phyloP scores from a whole-genome alignment of 2,329 filamentous ascomycete species.

The Blastomyces emzantsi region DNA sequence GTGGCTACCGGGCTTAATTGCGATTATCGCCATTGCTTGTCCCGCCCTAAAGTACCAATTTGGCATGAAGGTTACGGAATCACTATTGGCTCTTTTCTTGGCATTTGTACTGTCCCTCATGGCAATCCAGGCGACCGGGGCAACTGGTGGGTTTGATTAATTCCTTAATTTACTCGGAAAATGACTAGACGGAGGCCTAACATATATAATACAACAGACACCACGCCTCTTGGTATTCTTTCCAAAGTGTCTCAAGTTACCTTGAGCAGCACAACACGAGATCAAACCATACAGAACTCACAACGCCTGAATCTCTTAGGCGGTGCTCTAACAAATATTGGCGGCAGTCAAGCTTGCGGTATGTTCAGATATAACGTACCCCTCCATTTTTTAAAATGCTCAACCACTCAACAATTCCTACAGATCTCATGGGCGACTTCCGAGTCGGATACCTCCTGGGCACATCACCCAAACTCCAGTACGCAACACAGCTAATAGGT shows the following conservation, averaged over 20 bases:
- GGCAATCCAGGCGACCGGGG: constrained; percentile 17
- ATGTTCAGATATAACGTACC: neutral
- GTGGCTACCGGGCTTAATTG: constrained; percentile 12
- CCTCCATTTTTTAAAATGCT: constrained; percentile 26
- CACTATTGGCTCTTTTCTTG: constrained; percentile 9
- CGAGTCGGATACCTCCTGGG: constrained; percentile 58
- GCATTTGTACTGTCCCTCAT: constrained; percentile 13
- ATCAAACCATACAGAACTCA: constrained; percentile 43
- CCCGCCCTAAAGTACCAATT: constrained; percentile 9
- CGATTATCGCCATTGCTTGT: constrained; percentile 10
- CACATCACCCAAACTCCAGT: constrained; percentile 57
- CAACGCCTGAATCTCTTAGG: constrained; percentile 59
- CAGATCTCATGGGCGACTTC: constrained; percentile 53
- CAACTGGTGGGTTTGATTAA: constrained; percentile 12
- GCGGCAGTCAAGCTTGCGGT: constrained; percentile 13
- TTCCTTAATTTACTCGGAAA: neutral
- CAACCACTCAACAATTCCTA: constrained; percentile 34
- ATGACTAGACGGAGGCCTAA: neutral
- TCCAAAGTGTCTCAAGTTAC: constrained; percentile 62
- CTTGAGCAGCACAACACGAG: constrained; percentile 51
- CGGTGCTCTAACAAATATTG: constrained; percentile 29
- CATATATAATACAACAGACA: constrained; percentile 34
- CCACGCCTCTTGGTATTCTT: constrained; percentile 56
- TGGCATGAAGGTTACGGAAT: constrained; percentile 8
- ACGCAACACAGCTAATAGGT: constrained; percentile 55